A percentile compares a stretch with the other conserved stretches of the same genome.
Evolutionary conservation across 1,284 basidiomycete species (phyloP).

Genomic region (Sphagnurus paluster): DNA sequence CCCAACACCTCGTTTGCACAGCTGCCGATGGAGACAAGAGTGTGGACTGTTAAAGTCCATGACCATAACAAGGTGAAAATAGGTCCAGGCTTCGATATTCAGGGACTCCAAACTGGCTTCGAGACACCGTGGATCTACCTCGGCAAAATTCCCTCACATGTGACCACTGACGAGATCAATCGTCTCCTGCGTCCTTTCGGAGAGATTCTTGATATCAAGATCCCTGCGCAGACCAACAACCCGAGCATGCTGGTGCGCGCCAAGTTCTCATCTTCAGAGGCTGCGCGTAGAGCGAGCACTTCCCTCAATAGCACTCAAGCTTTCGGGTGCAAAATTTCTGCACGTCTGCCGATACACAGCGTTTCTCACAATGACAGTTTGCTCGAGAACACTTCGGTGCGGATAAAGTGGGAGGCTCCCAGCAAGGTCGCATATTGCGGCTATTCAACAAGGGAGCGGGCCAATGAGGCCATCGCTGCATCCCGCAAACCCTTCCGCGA

Average conservation of each 20-base stretch:
- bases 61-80: conserved; percentile 41
- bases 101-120: conserved; percentile 45
- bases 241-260: conserved; percentile 37
- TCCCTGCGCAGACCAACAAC: conserved; percentile 23
- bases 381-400: conserved; percentile 49
- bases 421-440: conserved; percentile 56
- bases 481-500: conserved; percentile 37
- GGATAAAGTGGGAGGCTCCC: conserved; percentile 56
- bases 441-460: conserved; percentile 47
- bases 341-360: conserved; percentile 39
- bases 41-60: conserved; percentile 29
- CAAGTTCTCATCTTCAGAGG: conserved; percentile 43
- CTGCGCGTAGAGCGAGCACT: conserved; percentile 49
- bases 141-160: conserved; percentile 33
- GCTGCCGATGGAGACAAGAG: conserved; percentile 6
- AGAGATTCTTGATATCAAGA: conserved; percentile 37
- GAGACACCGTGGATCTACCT: conserved; percentile 45
- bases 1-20: too few relatives aligned
- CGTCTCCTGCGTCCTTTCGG: conserved; percentile 43
- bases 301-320: conserved; percentile 45
- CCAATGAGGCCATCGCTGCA: conserved; percentile 45
- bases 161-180: conserved; percentile 26
- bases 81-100: conserved; percentile 42
- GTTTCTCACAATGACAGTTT: conserved; percentile 33
- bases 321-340: conserved; percentile 39